Evolutionary conservation across 495 filamentous ascomycete genomes (phyloP).

Genomic region (Staphylotrichum tortipilum): DNA sequence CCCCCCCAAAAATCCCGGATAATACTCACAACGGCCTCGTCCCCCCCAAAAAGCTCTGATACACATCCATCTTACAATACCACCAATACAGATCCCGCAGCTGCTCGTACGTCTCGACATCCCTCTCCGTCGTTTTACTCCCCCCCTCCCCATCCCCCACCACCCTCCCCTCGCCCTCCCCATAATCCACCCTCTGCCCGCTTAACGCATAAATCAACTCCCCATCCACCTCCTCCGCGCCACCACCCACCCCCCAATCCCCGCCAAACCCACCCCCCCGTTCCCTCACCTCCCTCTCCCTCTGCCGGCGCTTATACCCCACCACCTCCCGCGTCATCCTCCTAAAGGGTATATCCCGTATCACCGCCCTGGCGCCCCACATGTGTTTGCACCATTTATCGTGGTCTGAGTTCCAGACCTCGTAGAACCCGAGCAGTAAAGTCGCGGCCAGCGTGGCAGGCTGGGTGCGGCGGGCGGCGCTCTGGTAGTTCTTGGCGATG

Average conservation of each 20-base stretch:
- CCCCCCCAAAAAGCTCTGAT: slow-evolving; percentile 84
- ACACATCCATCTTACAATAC: slow-evolving; percentile 87
- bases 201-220: slow-evolving; percentile 31
- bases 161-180: slow-evolving; percentile 17
- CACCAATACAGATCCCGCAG: slow-evolving; percentile 92
- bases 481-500: slow-evolving; percentile 63
- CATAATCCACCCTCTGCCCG: slow-evolving; percentile 27
- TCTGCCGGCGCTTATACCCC: slow-evolving; percentile 41
- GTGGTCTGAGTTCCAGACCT: slow-evolving; percentile 90
- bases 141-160: neutral
- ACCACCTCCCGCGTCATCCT: slow-evolving; percentile 60
- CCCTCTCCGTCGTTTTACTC: slow-evolving; percentile 44
- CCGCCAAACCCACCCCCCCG: slow-evolving; percentile 7
- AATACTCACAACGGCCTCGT: slow-evolving; percentile 69
- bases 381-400: slow-evolving; percentile 92
- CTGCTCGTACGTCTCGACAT: slow-evolving; percentile 69
- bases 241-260: slow-evolving; percentile 10
- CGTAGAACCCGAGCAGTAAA: slow-evolving; percentile 83
- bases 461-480: slow-evolving; percentile 61
- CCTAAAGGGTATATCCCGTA: slow-evolving; percentile 73
- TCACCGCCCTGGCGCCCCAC: slow-evolving; percentile 69
- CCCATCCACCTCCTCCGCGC: slow-evolving; percentile 26
- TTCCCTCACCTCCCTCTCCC: slow-evolving; percentile 21
- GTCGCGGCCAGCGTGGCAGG: slow-evolving; percentile 80
- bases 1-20: neutral